These are phyloP conservation scores for Schizophyllum commune DNA, from an alignment of 1,284 basidiomycete species.

Conservation along the genomic window DNA sequence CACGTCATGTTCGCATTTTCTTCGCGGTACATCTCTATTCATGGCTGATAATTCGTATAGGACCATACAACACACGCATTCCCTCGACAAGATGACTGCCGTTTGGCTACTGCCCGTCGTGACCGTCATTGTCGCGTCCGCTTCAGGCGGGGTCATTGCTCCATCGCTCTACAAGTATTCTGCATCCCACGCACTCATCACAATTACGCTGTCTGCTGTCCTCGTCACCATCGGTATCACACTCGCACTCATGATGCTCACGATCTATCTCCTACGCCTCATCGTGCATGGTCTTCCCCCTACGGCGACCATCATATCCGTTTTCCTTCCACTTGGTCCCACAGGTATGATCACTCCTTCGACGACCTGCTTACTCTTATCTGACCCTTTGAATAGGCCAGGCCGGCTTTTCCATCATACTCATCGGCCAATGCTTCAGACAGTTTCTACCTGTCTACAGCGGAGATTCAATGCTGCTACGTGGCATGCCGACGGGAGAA, in stretches of 20 bases:
- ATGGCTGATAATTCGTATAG: constrained; percentile 24
- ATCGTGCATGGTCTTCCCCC: constrained; percentile 40
- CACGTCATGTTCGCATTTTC: constrained; percentile 49
- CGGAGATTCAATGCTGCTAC: constrained; percentile 19
- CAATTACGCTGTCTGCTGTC: constrained; percentile 42
- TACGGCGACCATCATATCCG: constrained; percentile 43
- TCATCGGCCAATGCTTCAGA: constrained; percentile 35
- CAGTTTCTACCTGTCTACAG: constrained; percentile 25
- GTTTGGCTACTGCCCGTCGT: constrained; percentile 70
- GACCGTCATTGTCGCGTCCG: constrained; percentile 59
- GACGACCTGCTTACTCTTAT: not conserved
- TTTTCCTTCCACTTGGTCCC: constrained; percentile 52
- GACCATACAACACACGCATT: constrained; percentile 55
- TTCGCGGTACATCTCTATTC: not conserved
- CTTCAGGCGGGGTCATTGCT: constrained; percentile 57
- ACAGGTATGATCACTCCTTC: constrained; percentile 22
- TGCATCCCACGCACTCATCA: constrained; percentile 43
- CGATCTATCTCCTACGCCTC: constrained; percentile 40
- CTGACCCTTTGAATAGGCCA: constrained; percentile 26
- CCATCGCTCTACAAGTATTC: constrained; percentile 37
- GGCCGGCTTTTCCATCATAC: constrained; percentile 40
- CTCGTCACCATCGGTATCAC: constrained; percentile 53
- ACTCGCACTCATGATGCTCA: constrained; percentile 46
- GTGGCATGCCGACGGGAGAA: constrained; percentile 24
- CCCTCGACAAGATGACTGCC: constrained; percentile 47